phyloP scores from a whole-genome alignment of 345 rosid species.

The Eucalyptus camaldulensis region DNA sequence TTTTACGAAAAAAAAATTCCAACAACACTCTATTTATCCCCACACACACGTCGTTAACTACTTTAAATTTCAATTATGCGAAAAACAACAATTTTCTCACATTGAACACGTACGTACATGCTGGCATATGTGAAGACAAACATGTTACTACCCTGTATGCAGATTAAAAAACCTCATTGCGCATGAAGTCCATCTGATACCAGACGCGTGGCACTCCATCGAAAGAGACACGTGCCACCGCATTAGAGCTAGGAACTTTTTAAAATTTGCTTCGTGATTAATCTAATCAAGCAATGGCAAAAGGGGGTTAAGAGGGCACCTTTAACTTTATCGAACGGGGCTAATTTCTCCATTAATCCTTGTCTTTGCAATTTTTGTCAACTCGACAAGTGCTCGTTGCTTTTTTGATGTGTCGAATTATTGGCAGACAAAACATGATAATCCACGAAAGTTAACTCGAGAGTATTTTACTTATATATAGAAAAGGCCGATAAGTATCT shows the following conservation, averaged over 20 bases:
- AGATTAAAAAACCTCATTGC: not conserved
- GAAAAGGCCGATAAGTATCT: not conserved
- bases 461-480: not conserved
- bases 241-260: not conserved
- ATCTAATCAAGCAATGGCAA: not conserved
- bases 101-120: not conserved
- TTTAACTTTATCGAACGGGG: not conserved
- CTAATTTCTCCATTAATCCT: not conserved
- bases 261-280: not conserved
- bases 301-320: not conserved
- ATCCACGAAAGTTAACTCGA: not conserved
- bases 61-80: not conserved
- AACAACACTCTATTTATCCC: not conserved
- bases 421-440: not conserved
- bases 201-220: not conserved
- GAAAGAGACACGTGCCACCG: not conserved
- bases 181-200: not conserved
- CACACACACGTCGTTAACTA: not conserved
- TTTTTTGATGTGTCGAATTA: not conserved
- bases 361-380: not conserved
- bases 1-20: not conserved
- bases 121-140: not conserved
- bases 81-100: not conserved
- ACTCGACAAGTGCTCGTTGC: not conserved
- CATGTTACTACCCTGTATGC: not conserved